Base-by-base conservation (phyloP, 305 asterid species). In the Rubia balearica region DNA sequence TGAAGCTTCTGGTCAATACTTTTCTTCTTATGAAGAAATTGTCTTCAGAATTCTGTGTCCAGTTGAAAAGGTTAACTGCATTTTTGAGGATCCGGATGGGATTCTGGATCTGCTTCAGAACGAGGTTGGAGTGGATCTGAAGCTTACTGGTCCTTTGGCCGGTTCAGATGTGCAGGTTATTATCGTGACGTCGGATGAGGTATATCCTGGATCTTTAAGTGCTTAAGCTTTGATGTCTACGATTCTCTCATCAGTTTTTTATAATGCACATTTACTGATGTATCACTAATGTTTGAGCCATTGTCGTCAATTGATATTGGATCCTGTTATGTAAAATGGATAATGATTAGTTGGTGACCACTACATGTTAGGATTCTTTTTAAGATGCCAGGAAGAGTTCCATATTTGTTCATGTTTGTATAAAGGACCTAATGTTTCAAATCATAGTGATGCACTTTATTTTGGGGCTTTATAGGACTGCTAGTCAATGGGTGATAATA, bases 31-130 rank as follows among this genome's bases (percentile, higher is more conserved):
- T 48, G 96, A 93, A 69, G 94, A 85, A 46, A 83, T 91, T 55
- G 87, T 89, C 68, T 93, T 93, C 69, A 92, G 97, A 76, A 93
- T 93, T 74, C 88, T 93, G 38, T 91, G 97, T 83, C 97, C 96
- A 57, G 78, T 75, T 51, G 90, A 85, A 69, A 91, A 89, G 87
- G 76, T 93, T 65, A 88, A 85, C 69, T 64, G 72, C 74, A 81
- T 91, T 78, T 81, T 85, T 83, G 96, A 96, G 49, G 96, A 89
- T 72, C 69, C 88, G 2, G 87, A 84, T 75, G 97, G 98, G 73
- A 84, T 93, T 64, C 78, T 93, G 61, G 91, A 93, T 59, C 75
- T 93, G 84, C 96, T 93, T 65, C 96, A 88, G 72, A 86, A 86
- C 57, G 92, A 85, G 73, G 86, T 93, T 40, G 97, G 97, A 33